Evolutionary conservation across 495 filamentous ascomycete genomes (phyloP), one percentile per base, ranked within the genome.

Genomic region (Hypoxylon lienhwacheense): DNA sequence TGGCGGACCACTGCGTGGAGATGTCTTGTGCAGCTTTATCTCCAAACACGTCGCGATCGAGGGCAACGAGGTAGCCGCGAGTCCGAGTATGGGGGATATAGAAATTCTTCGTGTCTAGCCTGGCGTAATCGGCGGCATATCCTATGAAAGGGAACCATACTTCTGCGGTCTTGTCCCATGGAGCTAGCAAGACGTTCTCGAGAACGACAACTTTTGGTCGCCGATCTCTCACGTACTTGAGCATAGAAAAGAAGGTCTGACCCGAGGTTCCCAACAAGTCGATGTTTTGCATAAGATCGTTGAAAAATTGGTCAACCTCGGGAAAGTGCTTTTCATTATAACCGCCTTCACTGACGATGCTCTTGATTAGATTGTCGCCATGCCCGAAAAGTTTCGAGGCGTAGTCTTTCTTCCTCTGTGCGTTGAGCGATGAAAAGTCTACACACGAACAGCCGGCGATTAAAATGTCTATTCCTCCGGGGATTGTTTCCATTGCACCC

Each of bases 11-110:
- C 5, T 26, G 15, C 0, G 31, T 4, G 19, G 47, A 6, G 8
- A 65, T 53, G 1, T 5, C 11, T 1, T 25, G 3, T 7, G 51
- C 47, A 1, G 47, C 33, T 14, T 32, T 12, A 7, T 47, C 36
- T 1, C 64, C 45, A 39, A 78, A 70, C 0, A 63, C 48, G 0
- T 54, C 7, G 5, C 61, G 66, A 46, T 88, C 76, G 7, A 90
- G 58, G 19, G 81, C 84, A 21, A 90, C 67, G 66, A 92, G 78
- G 61, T 93, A 95, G 4, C 83, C 81, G 33, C 90, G 77, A 24
- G 74, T 73, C 1, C 90, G 74, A 4, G 90, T 95, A 28, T 95
- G 90, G 0, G 90, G 90, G 2, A 95, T 70, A 37, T 90, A 91
- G 62, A 79, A 92, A 0, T 87, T 61, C 63, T 92, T 93, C 1